phyloP scores from a whole-genome alignment of 116 monocot species.

The Dioscorea cayenensis region DNA sequence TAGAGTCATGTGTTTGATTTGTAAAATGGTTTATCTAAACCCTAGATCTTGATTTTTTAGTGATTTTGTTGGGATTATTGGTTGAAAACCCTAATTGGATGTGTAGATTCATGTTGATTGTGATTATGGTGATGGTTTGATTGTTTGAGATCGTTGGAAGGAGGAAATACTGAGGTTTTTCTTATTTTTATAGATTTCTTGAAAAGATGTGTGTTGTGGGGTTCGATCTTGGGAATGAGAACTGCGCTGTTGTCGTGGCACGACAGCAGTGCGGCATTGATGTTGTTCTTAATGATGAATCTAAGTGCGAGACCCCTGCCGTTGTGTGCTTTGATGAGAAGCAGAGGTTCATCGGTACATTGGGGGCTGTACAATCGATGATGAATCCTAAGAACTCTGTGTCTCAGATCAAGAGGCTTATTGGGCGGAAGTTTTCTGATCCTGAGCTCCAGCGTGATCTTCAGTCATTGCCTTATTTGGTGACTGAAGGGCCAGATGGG shows the following conservation, averaged over 20 bases:
- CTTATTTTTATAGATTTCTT: background rate
- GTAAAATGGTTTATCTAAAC: background rate
- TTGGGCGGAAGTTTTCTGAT: slow-evolving; percentile 64
- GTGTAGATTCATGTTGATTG: background rate
- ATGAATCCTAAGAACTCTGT: slow-evolving; percentile 81
- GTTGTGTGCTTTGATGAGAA: slow-evolving; percentile 77
- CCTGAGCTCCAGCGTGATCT: slow-evolving; percentile 64
- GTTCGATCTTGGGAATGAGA: slow-evolving; percentile 85
- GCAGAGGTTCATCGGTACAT: slow-evolving; percentile 74
- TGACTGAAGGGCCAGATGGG: slow-evolving; percentile 58
- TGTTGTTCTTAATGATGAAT: slow-evolving; percentile 80
- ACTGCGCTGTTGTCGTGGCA: slow-evolving; percentile 68
- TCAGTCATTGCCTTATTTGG: slow-evolving; percentile 39
- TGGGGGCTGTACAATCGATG: slow-evolving; percentile 53
- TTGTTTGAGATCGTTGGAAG: background rate
- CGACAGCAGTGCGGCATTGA: slow-evolving; percentile 70
- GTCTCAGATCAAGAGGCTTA: slow-evolving; percentile 68
- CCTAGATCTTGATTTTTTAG: background rate
- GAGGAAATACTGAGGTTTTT: background rate
- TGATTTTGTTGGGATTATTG: too few species aligned
- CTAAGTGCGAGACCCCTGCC: slow-evolving; percentile 82
- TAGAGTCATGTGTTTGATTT: background rate
- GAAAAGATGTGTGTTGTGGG: slow-evolving; percentile 63
- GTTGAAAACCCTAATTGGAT: background rate
- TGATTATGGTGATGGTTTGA: background rate